A percentile compares a stretch with the other conserved stretches of the same genome.
Evolutionary conservation across 257 asterid species (phyloP).

Genomic region (Capsicum rhomboideum): DNA sequence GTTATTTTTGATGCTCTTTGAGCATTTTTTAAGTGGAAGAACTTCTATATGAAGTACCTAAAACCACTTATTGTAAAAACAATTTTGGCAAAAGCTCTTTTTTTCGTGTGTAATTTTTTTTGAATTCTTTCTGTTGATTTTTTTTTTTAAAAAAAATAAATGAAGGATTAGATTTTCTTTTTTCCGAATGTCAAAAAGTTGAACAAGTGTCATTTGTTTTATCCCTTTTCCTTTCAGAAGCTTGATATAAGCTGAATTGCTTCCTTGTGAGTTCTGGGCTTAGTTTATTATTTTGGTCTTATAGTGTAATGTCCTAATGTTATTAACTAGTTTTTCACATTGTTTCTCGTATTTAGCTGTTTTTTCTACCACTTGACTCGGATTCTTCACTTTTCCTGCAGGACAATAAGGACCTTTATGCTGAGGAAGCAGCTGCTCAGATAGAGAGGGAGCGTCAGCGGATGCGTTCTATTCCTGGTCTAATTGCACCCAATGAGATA

Average conservation of each 20-base stretch:
- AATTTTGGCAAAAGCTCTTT: not conserved
- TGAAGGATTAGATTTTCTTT: not conserved
- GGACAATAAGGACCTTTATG: conserved; percentile 97
- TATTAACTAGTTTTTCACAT: not conserved
- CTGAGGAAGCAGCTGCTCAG: conserved; percentile 89
- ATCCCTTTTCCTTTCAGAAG: not conserved
- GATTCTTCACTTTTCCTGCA: conserved; percentile 13
- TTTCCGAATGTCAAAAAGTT: not conserved
- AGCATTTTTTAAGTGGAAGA: not conserved
- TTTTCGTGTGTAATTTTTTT: not conserved
- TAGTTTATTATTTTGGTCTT: not conserved
- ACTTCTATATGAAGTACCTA: not conserved
- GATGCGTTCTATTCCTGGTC: conserved; percentile 85
- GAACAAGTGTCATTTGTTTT: not conserved
- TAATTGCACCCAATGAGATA: conserved; percentile 84
- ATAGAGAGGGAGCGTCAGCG: conserved; percentile 77
- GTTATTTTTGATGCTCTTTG: not conserved
- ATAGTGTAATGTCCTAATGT: not conserved
- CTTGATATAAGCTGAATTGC: not conserved
- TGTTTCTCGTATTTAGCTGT: not conserved
- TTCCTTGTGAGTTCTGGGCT: not conserved
- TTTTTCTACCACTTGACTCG: not conserved
- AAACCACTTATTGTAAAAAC: not conserved
- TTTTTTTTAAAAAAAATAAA: not conserved
- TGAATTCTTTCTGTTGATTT: not conserved